phyloP scores from a whole-genome alignment of 1,139 yeast species.

The Suhomyces bolitotheri region DNA sequence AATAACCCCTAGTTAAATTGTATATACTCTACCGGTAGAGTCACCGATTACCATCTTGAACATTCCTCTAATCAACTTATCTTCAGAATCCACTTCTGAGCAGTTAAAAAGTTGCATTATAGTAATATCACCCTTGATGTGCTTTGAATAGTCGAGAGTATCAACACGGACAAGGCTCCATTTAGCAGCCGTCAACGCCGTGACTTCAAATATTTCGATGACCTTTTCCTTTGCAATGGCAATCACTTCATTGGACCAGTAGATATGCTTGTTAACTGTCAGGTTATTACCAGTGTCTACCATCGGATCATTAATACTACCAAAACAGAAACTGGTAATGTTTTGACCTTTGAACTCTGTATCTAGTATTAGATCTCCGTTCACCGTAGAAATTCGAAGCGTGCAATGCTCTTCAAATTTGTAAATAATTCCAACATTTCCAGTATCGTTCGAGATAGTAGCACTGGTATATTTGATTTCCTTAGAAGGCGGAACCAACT shows the following conservation, averaged over 20 bases:
- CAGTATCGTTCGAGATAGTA: slow-evolving; percentile 56
- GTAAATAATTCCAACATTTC: slow-evolving; percentile 47
- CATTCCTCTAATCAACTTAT: slow-evolving; percentile 36
- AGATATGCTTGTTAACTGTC: slow-evolving; percentile 30
- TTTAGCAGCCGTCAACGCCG: slow-evolving; percentile 16
- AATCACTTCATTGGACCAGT: slow-evolving; percentile 42
- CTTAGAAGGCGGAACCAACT: slow-evolving; percentile 26
- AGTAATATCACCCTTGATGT: slow-evolving; percentile 12
- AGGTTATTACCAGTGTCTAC: slow-evolving; percentile 28
- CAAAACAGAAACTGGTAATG: slow-evolving; percentile 33
- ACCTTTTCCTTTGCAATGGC: slow-evolving; percentile 26
- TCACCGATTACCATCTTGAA: slow-evolving; percentile 40
- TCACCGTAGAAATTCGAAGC: slow-evolving; percentile 49
- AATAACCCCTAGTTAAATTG: too few relatives aligned
- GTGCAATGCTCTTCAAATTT: slow-evolving; percentile 17
- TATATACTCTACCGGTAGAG: slow-evolving; percentile 39
- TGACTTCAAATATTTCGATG: slow-evolving; percentile 30
- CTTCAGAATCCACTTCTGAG: slow-evolving; percentile 38
- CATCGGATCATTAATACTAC: slow-evolving; percentile 30
- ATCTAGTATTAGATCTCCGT: slow-evolving; percentile 48
- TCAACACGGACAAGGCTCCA: slow-evolving; percentile 28
- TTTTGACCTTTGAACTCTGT: slow-evolving; percentile 18
- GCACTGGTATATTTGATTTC: slow-evolving; percentile 21
- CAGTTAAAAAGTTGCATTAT: slow-evolving; percentile 29
- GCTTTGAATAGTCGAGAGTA: slow-evolving; percentile 17